Conservation (phyloP, 306 rosid genomes). For the Castanea sativa region DNA sequence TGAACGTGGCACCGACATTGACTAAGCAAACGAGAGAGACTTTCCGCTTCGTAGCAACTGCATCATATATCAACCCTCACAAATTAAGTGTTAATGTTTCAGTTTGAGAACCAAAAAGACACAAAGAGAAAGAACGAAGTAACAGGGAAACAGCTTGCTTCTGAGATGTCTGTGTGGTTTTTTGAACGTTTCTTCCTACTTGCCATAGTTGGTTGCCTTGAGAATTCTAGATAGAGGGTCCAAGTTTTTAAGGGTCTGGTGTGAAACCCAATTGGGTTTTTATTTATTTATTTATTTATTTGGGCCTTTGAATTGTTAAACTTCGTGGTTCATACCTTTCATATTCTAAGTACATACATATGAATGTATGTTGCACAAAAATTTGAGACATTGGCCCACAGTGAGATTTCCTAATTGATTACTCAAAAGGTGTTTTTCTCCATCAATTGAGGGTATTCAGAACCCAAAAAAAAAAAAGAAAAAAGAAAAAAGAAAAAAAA, state of each 20-base stretch:
- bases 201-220: neutral
- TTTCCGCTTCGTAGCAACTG: slow-evolving; percentile 62
- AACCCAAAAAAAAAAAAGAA: too few relatives aligned
- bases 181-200: neutral
- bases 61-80: slow-evolving; percentile 1
- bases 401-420: too few relatives aligned
- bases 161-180: neutral
- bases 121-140: neutral
- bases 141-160: neutral
- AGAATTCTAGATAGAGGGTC: neutral
- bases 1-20: too few relatives aligned
- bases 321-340: neutral
- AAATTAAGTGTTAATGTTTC: neutral
- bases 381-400: too few relatives aligned
- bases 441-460: too few relatives aligned
- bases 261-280: neutral
- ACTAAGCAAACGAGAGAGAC: slow-evolving; percentile 25
- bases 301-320: neutral
- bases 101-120: neutral
- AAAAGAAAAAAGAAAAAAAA: too few relatives aligned
- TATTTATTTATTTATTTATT: neutral
- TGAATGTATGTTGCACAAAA: too few relatives aligned
- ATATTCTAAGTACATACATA: neutral
- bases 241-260: neutral
- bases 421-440: too few relatives aligned